Evolutionary conservation across 805 yeast species (phyloP).

Genomic region (Saccharomycopsis sp.): DNA sequence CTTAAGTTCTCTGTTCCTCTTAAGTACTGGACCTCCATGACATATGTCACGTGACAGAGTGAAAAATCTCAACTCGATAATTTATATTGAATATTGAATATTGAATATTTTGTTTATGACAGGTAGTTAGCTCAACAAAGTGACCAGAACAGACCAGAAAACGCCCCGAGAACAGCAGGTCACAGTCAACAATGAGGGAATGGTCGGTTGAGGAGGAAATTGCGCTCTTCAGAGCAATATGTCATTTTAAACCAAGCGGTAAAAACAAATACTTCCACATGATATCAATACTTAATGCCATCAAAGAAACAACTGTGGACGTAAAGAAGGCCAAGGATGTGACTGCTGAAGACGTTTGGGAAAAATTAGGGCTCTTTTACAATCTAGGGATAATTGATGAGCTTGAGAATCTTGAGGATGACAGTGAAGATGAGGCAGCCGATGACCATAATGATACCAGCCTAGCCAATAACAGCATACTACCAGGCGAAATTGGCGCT

Average conservation of each 20-base stretch:
- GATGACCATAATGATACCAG: neutral
- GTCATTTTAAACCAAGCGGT: constrained; percentile 22
- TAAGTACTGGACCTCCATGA: too few relatives aligned
- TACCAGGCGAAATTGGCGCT: constrained; percentile 23
- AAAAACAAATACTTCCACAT: constrained; percentile 19
- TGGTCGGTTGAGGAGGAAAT: constrained; percentile 20
- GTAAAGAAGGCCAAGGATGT: constrained; percentile 21
- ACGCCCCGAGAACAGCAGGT: too few relatives aligned
- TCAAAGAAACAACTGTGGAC: neutral
- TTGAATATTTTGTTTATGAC: too few relatives aligned
- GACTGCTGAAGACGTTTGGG: constrained; percentile 50
- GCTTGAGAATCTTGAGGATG: constrained; percentile 35
- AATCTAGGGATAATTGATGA: constrained; percentile 53
- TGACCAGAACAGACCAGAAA: too few relatives aligned
- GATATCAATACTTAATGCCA: constrained; percentile 14
- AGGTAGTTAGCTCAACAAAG: too few relatives aligned
- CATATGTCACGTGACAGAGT: too few relatives aligned
- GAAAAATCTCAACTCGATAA: too few relatives aligned
- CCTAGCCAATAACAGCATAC: neutral
- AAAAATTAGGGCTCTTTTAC: constrained; percentile 45
- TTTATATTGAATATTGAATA: too few relatives aligned
- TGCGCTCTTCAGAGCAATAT: constrained; percentile 16
- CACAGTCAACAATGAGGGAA: too few relatives aligned
- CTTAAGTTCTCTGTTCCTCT: too few relatives aligned
- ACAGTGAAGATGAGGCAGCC: constrained; percentile 22